Conservation (phyloP, 495 filamentous ascomycete genomes). For the Symbiotaphrina buchneri region DNA sequence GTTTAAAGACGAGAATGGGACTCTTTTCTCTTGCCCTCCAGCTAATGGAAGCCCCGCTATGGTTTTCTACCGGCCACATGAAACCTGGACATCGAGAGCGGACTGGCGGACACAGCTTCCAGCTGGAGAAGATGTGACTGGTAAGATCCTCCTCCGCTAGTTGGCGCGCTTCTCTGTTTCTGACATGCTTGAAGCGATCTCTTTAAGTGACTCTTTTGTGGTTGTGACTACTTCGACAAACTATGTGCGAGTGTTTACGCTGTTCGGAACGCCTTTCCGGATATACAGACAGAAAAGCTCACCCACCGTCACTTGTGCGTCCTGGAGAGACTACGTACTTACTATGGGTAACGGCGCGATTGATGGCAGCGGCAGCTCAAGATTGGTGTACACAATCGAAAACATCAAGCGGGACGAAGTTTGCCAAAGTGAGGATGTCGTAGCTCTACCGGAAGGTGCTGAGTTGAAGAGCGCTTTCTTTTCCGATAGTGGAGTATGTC, state of each 20-base stretch:
- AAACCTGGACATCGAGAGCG: slow-evolving; percentile 76
- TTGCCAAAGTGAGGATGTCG: slow-evolving; percentile 75
- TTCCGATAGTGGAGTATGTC: slow-evolving; percentile 57
- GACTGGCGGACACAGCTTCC: slow-evolving; percentile 84
- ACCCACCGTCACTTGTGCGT: slow-evolving; percentile 75
- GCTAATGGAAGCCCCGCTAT: slow-evolving; percentile 44
- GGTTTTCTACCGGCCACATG: slow-evolving; percentile 92
- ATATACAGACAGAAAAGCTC: slow-evolving; percentile 78
- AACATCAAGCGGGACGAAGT: slow-evolving; percentile 87
- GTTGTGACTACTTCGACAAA: slow-evolving; percentile 64
- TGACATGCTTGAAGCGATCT: slow-evolving; percentile 32
- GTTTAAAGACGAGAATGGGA: slow-evolving; percentile 53
- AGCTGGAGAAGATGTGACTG: slow-evolving; percentile 49
- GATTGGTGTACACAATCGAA: slow-evolving; percentile 69
- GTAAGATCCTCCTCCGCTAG: slow-evolving; percentile 10
- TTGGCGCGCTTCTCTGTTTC: neutral
- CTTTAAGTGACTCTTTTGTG: slow-evolving; percentile 78
- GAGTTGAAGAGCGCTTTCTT: slow-evolving; percentile 71
- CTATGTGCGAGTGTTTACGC: slow-evolving; percentile 80
- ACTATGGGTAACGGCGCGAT: slow-evolving; percentile 84
- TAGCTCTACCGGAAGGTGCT: slow-evolving; percentile 53
- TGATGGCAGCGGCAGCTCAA: slow-evolving; percentile 47
- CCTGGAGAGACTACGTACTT: slow-evolving; percentile 83
- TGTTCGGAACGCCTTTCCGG: slow-evolving; percentile 74
- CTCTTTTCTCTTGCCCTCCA: slow-evolving; percentile 67